These are phyloP conservation scores for Pseudogymnoascus sp. DNA, from an alignment of 2,329 filamentous ascomycete species.

Conservation along the genomic window DNA sequence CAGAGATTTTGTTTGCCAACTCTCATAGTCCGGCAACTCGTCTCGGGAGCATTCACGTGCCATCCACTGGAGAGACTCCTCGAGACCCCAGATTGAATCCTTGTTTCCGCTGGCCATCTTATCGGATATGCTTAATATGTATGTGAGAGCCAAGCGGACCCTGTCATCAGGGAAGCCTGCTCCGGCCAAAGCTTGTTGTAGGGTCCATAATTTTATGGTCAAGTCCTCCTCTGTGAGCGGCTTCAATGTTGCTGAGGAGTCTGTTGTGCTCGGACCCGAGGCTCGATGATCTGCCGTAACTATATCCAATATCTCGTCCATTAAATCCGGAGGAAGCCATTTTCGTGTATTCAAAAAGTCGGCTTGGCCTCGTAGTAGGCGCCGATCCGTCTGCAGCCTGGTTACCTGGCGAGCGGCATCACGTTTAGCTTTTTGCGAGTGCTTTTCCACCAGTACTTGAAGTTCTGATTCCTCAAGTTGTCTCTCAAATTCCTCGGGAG, in stretches of 20 bases:
- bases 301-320: constrained; percentile 69
- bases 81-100: constrained; percentile 73
- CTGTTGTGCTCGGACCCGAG: constrained; percentile 28
- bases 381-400: constrained; percentile 76
- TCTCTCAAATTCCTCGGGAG: constrained; percentile 80
- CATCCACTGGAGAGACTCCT: constrained; percentile 85
- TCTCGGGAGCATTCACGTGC: constrained; percentile 63
- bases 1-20: constrained; percentile 27
- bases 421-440: constrained; percentile 68
- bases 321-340: constrained; percentile 73
- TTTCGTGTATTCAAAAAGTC: constrained; percentile 62
- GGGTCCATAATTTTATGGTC: constrained; percentile 72
- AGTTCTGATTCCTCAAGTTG: constrained; percentile 87
- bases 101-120: constrained; percentile 48
- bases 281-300: constrained; percentile 58
- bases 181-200: constrained; percentile 63
- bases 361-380: constrained; percentile 71
- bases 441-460: constrained; percentile 77
- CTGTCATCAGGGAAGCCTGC: constrained; percentile 59
- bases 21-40: constrained; percentile 66
- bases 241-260: constrained; percentile 32
- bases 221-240: constrained; percentile 67
- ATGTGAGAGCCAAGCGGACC: constrained; percentile 54
- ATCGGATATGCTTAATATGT: constrained; percentile 59
- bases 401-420: constrained; percentile 69